phyloP scores from a whole-genome alignment of 768 basidiomycete species.

The Russula compacta region DNA sequence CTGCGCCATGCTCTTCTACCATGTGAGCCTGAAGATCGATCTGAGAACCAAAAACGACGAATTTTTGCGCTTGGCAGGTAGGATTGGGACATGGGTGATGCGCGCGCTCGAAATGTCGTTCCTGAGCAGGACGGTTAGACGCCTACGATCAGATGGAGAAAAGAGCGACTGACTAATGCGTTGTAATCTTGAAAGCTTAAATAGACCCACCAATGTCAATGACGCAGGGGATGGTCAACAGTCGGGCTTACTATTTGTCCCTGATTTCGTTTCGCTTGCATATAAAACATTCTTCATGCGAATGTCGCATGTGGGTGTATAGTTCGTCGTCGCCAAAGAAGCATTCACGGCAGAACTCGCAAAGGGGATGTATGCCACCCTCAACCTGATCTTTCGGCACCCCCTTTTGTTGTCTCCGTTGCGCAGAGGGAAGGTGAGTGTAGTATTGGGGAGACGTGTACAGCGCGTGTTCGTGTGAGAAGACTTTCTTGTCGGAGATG shows the following conservation, averaged over 20 bases:
- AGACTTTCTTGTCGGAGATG: conserved; percentile 84
- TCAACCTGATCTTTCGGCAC: conserved; percentile 48
- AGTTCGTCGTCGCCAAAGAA: conserved; percentile 91
- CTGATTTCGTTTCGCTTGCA: conserved; percentile 76
- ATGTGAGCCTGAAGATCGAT: conserved; percentile 90
- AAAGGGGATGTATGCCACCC: conserved; percentile 68
- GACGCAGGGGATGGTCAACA: neutral
- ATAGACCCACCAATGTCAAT: neutral
- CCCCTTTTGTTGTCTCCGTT: conserved; percentile 32
- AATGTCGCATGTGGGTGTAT: conserved; percentile 87
- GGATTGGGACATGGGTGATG: conserved; percentile 75
- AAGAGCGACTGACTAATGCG: conserved; percentile 42
- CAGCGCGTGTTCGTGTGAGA: conserved; percentile 87
- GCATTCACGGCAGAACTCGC: conserved; percentile 86
- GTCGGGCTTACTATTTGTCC: conserved; percentile 68
- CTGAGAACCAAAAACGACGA: conserved; percentile 84
- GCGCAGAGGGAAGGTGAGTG: conserved; percentile 70
- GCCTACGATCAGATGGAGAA: neutral
- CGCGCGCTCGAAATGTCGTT: conserved; percentile 61
- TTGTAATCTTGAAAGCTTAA: conserved; percentile 70
- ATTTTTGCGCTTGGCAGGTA: conserved; percentile 76
- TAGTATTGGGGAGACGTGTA: conserved; percentile 60
- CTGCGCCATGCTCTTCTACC: conserved; percentile 72
- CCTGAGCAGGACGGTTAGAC: conserved; percentile 32
- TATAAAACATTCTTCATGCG: conserved; percentile 93